Base-by-base conservation (phyloP, 352 stramenopile species). In the Phytophthora citrophthora region DNA sequence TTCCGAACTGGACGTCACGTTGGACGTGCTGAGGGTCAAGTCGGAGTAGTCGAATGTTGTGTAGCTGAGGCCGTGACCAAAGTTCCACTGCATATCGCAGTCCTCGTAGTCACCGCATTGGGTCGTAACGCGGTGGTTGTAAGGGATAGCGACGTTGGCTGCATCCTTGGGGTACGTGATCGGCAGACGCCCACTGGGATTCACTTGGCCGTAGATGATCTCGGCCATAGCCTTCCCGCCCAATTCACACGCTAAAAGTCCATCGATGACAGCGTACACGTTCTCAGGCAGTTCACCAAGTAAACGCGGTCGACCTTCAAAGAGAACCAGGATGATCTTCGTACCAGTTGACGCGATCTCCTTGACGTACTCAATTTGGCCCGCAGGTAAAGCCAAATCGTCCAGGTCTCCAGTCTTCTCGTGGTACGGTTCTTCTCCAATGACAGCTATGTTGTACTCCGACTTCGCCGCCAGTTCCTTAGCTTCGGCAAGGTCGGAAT, bases 91-190 rank as follows among this genome's bases (percentile, higher is more conserved):
- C 54, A 76, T 77, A 31, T 78, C 52, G 38, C 83, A 91, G 41
- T 31, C 41, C 41, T 47, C 41, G 48, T 70, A 70, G 11, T 58
- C 49, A 9, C 54, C 64, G 27, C 82, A 91, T 10, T 73, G 67
- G 3, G 68, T 70, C 7, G 44, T 85, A n/a, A 81, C 76, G 5
- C 56, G 80, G 54, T 90, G 81, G 60, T 90, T 90, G 77, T 93
- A 93, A 26, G 75, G 71, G 47, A 90, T 88, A 12, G 70, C 54
- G 39, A 86, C 61, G 44, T 83, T 88, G 13, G 52, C 75, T 2
- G 69, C 54, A 46, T 86, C 61, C 54, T 82, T 83, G n/a, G 82
- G 84, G 71, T 91, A 96, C 13, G 86, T 95, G 61, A 96, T 88
- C 10, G 88, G 83, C n/a, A 96, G 68, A 34, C 79, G 64, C 8